Conservation (phyloP, 495 filamentous ascomycete species). For the Penicillium manginii region DNA sequence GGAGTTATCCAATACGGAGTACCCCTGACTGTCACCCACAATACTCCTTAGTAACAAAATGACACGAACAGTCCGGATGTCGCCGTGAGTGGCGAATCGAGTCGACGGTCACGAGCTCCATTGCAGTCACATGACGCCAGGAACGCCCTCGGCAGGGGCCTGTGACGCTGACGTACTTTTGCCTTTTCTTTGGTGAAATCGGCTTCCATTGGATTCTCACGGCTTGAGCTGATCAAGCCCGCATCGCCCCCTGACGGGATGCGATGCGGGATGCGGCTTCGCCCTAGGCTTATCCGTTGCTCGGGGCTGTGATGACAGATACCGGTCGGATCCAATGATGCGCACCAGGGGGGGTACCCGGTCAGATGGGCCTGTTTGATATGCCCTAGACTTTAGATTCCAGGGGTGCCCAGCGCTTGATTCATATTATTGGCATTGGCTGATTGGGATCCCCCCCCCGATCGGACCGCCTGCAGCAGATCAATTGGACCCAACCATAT, state of each 20-base stretch:
- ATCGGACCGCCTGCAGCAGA: not conserved
- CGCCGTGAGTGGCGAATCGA: slow-evolving; percentile 13
- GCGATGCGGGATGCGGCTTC: not conserved
- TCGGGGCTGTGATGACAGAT: slow-evolving; percentile 18
- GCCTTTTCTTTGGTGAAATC: not conserved
- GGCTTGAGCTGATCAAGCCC: not conserved
- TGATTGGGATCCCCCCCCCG: not conserved
- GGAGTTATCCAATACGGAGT: not conserved
- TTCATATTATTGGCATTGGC: not conserved
- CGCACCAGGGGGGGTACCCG: slow-evolving; percentile 8
- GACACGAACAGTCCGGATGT: slow-evolving; percentile 1
- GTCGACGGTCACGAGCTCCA: slow-evolving; percentile 28
- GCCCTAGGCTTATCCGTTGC: not conserved
- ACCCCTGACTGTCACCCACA: not conserved
- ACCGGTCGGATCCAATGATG: slow-evolving; percentile 22
- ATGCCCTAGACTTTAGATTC: slow-evolving; percentile 9
- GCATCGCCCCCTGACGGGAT: no score
- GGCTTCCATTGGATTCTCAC: not conserved
- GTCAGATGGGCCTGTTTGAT: slow-evolving; percentile 10
- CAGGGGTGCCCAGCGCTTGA: not conserved
- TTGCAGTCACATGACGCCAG: slow-evolving; percentile 27
- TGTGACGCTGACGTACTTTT: slow-evolving; percentile 20
- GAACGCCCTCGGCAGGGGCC: slow-evolving; percentile 24
- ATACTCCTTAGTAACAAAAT: not conserved
- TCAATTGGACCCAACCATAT: not conserved